Percentiles rank a stretch among this genome's conserved stretches.
These are phyloP conservation scores for Leccinum fibrillosum DNA, from an alignment of 768 basidiomycete genomes.

Conservation along the genomic window DNA sequence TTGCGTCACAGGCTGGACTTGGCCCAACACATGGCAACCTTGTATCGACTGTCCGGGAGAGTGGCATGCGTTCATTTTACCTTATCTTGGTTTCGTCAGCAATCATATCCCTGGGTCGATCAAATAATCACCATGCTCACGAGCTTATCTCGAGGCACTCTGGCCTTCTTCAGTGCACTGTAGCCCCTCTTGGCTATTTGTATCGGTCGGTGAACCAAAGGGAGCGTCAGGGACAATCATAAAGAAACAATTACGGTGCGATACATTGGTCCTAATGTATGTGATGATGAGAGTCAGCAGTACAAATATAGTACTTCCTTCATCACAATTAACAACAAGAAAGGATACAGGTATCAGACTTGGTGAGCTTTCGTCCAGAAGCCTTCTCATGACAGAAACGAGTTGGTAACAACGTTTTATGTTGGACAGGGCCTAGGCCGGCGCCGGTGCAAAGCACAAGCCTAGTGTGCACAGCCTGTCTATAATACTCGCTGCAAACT, in stretches of 20 bases:
- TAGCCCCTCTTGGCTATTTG: not conserved
- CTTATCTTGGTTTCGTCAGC: not conserved
- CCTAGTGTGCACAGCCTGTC: conserved; percentile 6
- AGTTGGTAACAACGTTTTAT: conserved; percentile 8
- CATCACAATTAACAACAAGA: conserved; percentile 32
- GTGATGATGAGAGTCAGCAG: conserved; percentile 19
- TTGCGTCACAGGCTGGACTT: conserved; percentile 22
- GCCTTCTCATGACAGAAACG: not conserved
- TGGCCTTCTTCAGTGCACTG: conserved; percentile 1
- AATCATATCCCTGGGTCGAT: conserved; percentile 4
- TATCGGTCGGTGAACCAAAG: conserved; percentile 1
- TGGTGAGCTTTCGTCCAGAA: conserved; percentile 11
- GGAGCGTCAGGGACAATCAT: conserved; percentile 21
- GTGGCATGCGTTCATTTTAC: conserved; percentile 1
- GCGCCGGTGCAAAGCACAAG: conserved; percentile 12
- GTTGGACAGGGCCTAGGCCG: conserved; percentile 13
- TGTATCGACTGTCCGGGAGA: conserved; percentile 1
- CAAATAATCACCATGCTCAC: not conserved
- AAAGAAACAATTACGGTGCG: conserved; percentile 22
- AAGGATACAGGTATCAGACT: conserved; percentile 22
- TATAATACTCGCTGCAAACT: not conserved
- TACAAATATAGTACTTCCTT: conserved; percentile 27
- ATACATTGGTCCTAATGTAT: conserved; percentile 13
- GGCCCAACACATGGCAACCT: conserved; percentile 10
- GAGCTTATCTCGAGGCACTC: not conserved